Percentiles rank a stretch among this genome's conserved stretches.
Evolutionary conservation across 2,329 filamentous ascomycete species (phyloP).

Genomic region (Daldinia sp.): DNA sequence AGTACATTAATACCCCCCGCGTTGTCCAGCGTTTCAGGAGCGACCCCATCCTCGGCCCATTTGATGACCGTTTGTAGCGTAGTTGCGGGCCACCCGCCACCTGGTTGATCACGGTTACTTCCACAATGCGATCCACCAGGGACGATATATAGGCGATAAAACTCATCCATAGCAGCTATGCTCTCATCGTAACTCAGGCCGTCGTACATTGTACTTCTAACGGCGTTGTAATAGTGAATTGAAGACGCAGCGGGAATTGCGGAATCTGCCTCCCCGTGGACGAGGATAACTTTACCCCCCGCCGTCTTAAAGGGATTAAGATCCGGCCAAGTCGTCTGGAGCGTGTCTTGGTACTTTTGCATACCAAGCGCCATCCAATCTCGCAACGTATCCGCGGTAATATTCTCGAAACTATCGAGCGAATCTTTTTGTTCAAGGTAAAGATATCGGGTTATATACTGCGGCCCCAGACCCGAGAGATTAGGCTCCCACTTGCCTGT

Average conservation of each 20-base stretch:
- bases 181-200: constrained; percentile 55
- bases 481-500: constrained; percentile 47
- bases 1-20: constrained; percentile 55
- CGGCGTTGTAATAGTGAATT: constrained; percentile 58
- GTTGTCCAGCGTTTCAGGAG: constrained; percentile 59
- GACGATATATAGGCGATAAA: constrained; percentile 56
- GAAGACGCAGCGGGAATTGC: constrained; percentile 62
- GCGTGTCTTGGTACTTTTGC: constrained; percentile 60
- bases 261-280: constrained; percentile 65
- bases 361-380: constrained; percentile 64
- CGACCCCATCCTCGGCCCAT: constrained; percentile 64
- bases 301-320: constrained; percentile 58
- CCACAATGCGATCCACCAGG: constrained; percentile 66
- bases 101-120: constrained; percentile 56
- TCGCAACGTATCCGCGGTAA: constrained; percentile 65
- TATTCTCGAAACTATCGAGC: constrained; percentile 56
- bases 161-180: constrained; percentile 59
- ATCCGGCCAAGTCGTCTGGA: constrained; percentile 61
- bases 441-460: constrained; percentile 50
- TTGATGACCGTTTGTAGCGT: constrained; percentile 62
- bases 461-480: constrained; percentile 45
- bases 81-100: constrained; percentile 57
- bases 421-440: constrained; percentile 47
- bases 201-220: constrained; percentile 63
- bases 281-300: constrained; percentile 65